phyloP scores from a whole-genome alignment of 495 filamentous ascomycete species.

The Durotheca rogersii region DNA sequence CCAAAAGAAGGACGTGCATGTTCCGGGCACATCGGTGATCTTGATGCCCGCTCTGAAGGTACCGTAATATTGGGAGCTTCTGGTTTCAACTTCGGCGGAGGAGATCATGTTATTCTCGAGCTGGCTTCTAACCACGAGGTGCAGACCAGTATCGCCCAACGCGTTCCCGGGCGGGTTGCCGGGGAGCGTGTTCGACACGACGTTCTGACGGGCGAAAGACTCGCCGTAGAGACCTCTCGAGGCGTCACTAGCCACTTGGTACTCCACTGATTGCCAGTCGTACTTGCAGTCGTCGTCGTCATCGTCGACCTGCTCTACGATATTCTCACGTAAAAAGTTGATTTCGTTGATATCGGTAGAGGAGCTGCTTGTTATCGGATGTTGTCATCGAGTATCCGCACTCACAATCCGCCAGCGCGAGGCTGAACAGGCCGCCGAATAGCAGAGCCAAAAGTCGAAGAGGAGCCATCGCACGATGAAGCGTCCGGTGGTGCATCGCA shows the following conservation, averaged over 20 bases:
- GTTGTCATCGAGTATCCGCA: conserved; percentile 61
- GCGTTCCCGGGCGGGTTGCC: conserved; percentile 37
- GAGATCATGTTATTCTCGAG: conserved; percentile 53
- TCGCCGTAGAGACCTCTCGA: conserved; percentile 68
- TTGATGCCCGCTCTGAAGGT: conserved; percentile 67
- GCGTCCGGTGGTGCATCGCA: background rate
- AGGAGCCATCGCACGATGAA: conserved; percentile 18
- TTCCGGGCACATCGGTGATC: conserved; percentile 57
- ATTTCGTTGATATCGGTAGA: conserved; percentile 71
- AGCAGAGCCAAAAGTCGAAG: conserved; percentile 14
- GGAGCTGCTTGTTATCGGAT: conserved; percentile 40
- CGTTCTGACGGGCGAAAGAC: conserved; percentile 54
- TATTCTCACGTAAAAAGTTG: conserved; percentile 63
- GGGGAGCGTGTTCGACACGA: conserved; percentile 54
- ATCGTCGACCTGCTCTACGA: conserved; percentile 42
- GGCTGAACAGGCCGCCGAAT: conserved; percentile 14
- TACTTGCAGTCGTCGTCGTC: conserved; percentile 19
- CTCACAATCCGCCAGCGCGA: conserved; percentile 58
- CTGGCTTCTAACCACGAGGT: conserved; percentile 57
- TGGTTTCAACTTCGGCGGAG: conserved; percentile 60
- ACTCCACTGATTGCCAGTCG: conserved; percentile 62
- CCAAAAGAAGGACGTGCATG: conserved; percentile 79
- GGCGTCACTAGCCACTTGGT: conserved; percentile 54
- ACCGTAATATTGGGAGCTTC: conserved; percentile 61
- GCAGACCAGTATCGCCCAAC: conserved; percentile 57